Percentiles rank a stretch among this genome's conserved stretches.
phyloP scores from a whole-genome alignment of 495 filamentous ascomycete genomes.

The Chaetomidium leptoderma region DNA sequence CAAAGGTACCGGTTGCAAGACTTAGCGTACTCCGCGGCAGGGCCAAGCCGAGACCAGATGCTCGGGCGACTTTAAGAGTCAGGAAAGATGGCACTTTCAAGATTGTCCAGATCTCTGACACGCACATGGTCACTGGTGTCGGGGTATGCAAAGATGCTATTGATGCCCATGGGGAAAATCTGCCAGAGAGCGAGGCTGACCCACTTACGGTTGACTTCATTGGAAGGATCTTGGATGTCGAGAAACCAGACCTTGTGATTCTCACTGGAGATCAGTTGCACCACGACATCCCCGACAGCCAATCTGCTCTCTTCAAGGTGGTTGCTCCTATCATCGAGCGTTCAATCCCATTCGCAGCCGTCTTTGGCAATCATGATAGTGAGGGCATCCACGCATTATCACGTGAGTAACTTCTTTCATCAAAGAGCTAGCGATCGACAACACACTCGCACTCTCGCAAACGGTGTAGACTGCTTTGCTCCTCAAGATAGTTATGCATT shows the following conservation, averaged over 20 bases:
- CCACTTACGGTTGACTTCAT: background rate
- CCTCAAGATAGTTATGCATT: background rate
- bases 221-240: background rate
- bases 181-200: constrained; percentile 1
- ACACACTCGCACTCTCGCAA: too few species aligned
- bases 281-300: constrained; percentile 2
- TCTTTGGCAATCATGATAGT: constrained; percentile 2
- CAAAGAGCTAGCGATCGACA: too few species aligned
- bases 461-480: background rate
- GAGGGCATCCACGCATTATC: background rate
- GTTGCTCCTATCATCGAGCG: constrained; percentile 2
- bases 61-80: background rate
- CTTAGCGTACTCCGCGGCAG: constrained; percentile 1
- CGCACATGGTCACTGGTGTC: background rate
- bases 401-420: background rate
- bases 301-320: background rate
- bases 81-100: background rate
- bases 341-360: constrained; percentile 1
- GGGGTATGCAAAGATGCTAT: constrained; percentile 4
- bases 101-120: constrained; percentile 1
- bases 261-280: constrained; percentile 1
- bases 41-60: background rate
- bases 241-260: background rate
- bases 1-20: background rate
- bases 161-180: background rate